Base-by-base conservation (phyloP, 1,139 yeast genomes). In the Chernovozyma sophiae-reginae region DNA sequence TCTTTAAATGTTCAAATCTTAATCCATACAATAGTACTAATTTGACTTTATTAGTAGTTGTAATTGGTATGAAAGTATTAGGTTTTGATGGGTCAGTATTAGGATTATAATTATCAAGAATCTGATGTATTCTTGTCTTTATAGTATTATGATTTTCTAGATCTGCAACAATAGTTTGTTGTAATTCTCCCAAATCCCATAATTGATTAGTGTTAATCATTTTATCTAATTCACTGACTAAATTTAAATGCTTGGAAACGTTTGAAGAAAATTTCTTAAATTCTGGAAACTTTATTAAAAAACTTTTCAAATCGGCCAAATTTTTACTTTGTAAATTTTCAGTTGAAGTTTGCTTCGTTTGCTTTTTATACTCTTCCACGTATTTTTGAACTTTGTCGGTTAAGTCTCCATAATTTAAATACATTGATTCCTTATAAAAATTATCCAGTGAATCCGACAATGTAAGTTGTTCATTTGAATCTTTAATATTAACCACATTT, bases 241-340 rank as follows among this genome's bases (percentile, higher is more conserved):
- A 70, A 16, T 95, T 79, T 70, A 94, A 87, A 59, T 94, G 98
- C 53, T 92, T 92, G 31, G 95, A 77, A n/a, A 94, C 89, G 53
- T 89, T 92, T 30, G 89, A 81, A 11, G 95, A 84, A 33, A 90
- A 69, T 53, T 86, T 86, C 45, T 89, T 81, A 55, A 85, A 90
- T 55, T 92, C 97, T 1, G 98, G 99, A 51, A 85, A 89, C 47
- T 86, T 87, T 43, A 92, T 95, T 41, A 92, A 80, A 52, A 90
- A 86, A 48, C 81, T 79, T 57, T 90, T 94, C 76, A 92, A 83
- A 51, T 94, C 98, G 7, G 84, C 78, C 36, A 92, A 78, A 36
- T 92, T 81, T 46, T 80, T 84, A 28, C 76, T 69, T 43, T 65
- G 56, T 42, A 89, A 72, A 46, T 79, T 80, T 19, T 60, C 67